phyloP scores from a whole-genome alignment of 2,329 filamentous ascomycete genomes.

The Verticillium alfalfae region DNA sequence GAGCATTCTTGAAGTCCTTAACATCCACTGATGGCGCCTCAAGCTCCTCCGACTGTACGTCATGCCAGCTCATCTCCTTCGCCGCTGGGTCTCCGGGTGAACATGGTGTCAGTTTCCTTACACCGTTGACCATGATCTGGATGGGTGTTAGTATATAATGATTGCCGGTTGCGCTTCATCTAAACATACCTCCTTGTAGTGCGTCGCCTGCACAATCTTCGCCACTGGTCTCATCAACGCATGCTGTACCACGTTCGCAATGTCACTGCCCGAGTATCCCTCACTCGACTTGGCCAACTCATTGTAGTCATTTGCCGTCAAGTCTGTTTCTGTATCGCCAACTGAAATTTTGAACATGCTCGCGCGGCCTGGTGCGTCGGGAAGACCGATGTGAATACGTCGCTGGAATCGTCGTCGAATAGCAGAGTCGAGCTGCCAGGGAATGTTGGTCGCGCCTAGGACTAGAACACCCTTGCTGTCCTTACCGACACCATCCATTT shows the following conservation, averaged over 20 bases:
- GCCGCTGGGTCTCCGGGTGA: conserved; percentile 84
- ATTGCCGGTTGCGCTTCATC: neutral
- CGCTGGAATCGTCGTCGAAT: conserved; percentile 95
- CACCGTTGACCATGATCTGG: conserved; percentile 65
- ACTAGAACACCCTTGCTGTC: conserved; percentile 93
- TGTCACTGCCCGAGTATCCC: conserved; percentile 94
- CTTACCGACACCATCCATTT: conserved; percentile 98
- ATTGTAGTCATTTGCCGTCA: conserved; percentile 72
- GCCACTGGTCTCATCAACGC: conserved; percentile 96
- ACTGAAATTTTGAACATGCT: conserved; percentile 94
- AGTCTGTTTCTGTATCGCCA: conserved; percentile 84
- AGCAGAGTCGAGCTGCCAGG: conserved; percentile 95
- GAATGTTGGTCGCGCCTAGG: conserved; percentile 94
- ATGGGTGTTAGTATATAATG: conserved; percentile 8
- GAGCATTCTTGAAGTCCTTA: conserved; percentile 90
- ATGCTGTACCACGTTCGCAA: conserved; percentile 90
- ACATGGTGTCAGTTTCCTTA: conserved; percentile 76
- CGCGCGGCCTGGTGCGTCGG: conserved; percentile 79
- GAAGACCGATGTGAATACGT: conserved; percentile 90
- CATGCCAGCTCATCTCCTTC: conserved; percentile 89
- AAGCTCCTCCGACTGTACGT: conserved; percentile 76
- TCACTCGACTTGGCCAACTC: conserved; percentile 77
- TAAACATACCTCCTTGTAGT: conserved; percentile 79
- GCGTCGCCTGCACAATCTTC: conserved; percentile 94
- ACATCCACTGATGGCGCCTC: conserved; percentile 80